Conservation (phyloP, 257 asterid species). For the Petunia axillaris region DNA sequence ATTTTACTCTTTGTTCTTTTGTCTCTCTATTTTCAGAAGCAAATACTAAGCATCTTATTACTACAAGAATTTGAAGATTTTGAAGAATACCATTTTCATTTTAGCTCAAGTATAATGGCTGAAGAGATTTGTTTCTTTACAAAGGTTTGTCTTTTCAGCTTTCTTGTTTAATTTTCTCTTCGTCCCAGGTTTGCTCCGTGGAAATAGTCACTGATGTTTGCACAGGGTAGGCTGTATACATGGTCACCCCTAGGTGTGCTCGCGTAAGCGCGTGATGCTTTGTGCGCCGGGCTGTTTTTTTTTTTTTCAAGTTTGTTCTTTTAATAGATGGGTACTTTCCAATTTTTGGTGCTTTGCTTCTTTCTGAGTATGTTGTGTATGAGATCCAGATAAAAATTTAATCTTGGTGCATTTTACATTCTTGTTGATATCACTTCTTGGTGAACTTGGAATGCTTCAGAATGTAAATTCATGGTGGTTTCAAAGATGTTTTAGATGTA, state of each 20-base stretch:
- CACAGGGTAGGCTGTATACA: neutral
- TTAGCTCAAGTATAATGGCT: slow-evolving; percentile 51
- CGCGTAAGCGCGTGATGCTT: neutral
- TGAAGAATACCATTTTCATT: slow-evolving; percentile 33
- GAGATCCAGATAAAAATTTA: neutral
- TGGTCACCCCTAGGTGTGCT: neutral
- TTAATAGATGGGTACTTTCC: neutral
- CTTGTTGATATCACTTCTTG: neutral
- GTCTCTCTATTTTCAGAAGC: too few relatives aligned
- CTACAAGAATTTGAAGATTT: slow-evolving; percentile 40
- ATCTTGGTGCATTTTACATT: neutral
- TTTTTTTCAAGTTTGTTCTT: neutral
- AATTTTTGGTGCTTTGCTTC: neutral
- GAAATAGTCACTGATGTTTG: neutral
- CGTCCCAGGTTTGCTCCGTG: too few relatives aligned
- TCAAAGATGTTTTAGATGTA: too few relatives aligned
- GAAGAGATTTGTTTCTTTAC: slow-evolving; percentile 76
- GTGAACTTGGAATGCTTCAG: neutral
- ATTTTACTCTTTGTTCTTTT: too few relatives aligned
- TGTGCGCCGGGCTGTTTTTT: neutral
- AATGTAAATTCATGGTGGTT: neutral
- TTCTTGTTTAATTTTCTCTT: neutral
- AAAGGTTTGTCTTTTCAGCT: slow-evolving; percentile 53
- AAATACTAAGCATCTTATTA: too few relatives aligned
- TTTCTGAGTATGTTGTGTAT: neutral